Conservation (phyloP, 305 asterid species). For the Ajuga reptans region DNA sequence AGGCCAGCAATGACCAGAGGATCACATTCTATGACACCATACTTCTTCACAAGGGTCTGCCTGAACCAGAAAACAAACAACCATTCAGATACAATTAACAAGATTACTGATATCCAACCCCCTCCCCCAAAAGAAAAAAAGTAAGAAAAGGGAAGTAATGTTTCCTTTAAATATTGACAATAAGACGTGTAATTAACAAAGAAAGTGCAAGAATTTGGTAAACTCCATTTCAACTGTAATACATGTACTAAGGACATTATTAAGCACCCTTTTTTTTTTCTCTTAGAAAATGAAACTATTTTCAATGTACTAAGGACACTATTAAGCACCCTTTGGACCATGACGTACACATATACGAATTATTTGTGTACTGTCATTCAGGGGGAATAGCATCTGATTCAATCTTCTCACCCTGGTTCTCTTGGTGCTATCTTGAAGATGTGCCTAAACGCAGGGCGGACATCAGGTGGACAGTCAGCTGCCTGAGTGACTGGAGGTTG, state of each 20-base stretch:
- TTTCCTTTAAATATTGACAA: neutral
- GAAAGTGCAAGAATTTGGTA: neutral
- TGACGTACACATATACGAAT: neutral
- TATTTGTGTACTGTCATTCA: neutral
- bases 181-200: neutral
- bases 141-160: neutral
- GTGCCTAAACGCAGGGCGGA: slow-evolving; percentile 93
- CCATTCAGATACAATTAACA: slow-evolving; percentile 8
- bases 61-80: slow-evolving; percentile 33
- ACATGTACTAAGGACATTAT: neutral
- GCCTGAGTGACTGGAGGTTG: slow-evolving; percentile 64
- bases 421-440: slow-evolving; percentile 48
- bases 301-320: neutral
- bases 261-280: neutral
- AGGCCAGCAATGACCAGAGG: slow-evolving; percentile 70
- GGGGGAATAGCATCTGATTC: neutral
- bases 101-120: neutral
- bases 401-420: slow-evolving; percentile 53
- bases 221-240: neutral
- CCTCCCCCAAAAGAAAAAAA: too few species aligned
- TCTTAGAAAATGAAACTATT: too few species aligned
- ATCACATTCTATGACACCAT: slow-evolving; percentile 88
- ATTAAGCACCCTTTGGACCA: slow-evolving; percentile 2
- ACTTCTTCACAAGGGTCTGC: slow-evolving; percentile 55
- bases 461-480: slow-evolving; percentile 80